These are phyloP conservation scores for Peronospora destructor DNA, from an alignment of 352 stramenopile genomes.

Conservation along the genomic window DNA sequence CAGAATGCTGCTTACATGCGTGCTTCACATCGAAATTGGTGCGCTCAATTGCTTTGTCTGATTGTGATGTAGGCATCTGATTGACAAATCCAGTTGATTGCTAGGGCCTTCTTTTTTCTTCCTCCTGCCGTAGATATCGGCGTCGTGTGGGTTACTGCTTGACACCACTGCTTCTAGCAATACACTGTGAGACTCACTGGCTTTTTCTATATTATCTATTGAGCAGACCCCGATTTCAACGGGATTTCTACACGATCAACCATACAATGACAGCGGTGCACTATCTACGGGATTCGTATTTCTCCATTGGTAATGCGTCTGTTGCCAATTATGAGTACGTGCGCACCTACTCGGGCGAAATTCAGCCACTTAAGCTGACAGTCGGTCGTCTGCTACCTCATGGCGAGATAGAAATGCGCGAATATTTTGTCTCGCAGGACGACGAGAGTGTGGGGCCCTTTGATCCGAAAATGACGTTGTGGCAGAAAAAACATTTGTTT, in stretches of 20 bases:
- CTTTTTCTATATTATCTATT: neutral
- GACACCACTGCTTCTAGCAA: neutral
- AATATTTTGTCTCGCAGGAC: slow-evolving; percentile 42
- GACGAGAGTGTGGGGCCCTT: slow-evolving; percentile 53
- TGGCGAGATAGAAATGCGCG: slow-evolving; percentile 22
- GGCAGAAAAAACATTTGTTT: slow-evolving; percentile 41
- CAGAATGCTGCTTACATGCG: slow-evolving; percentile 84
- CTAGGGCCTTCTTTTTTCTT: slow-evolving; percentile 79
- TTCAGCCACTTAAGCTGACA: slow-evolving; percentile 35
- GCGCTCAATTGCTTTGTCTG: neutral
- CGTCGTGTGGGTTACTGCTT: slow-evolving; percentile 31
- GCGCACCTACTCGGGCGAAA: slow-evolving; percentile 15
- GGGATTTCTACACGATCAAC: slow-evolving; percentile 71
- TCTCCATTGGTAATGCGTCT: slow-evolving; percentile 52
- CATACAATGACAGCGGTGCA: slow-evolving; percentile 52
- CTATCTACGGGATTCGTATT: slow-evolving; percentile 73
- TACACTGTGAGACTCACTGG: neutral
- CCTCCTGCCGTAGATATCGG: slow-evolving; percentile 48
- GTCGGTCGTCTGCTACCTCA: slow-evolving; percentile 32
- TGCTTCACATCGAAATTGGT: slow-evolving; percentile 80
- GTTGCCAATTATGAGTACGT: slow-evolving; percentile 82
- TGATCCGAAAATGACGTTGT: slow-evolving; percentile 25
- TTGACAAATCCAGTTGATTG: neutral
- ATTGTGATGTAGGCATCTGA: neutral
- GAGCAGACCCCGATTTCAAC: slow-evolving; percentile 46